These are phyloP conservation scores for Glaciozyma antarctica DNA, from an alignment of 768 basidiomycete species.

Conservation along the genomic window DNA sequence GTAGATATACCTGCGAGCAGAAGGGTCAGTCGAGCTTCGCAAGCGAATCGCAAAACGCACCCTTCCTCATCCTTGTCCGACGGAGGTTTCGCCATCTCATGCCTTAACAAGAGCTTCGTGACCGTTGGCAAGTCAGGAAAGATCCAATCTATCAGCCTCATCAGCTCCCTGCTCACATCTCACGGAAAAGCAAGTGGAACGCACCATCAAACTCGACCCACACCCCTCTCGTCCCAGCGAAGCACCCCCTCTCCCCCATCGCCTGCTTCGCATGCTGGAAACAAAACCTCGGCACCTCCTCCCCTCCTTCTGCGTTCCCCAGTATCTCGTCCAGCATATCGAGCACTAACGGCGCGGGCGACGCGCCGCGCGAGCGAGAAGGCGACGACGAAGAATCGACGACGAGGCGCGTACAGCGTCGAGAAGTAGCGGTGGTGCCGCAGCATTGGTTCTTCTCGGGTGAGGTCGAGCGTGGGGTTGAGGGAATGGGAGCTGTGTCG, in stretches of 20 bases:
- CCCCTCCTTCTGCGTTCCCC: neutral
- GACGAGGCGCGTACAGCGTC: constrained; percentile 21
- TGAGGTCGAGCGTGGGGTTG: neutral
- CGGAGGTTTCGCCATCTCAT: constrained; percentile 10
- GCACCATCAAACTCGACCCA: constrained; percentile 9
- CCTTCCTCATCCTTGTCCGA: constrained; percentile 3
- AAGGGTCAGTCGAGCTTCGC: neutral
- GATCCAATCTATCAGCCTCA: constrained; percentile 18
- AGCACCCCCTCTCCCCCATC: constrained; percentile 1
- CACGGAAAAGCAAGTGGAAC: neutral
- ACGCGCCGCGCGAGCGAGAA: neutral
- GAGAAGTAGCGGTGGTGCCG: constrained; percentile 18
- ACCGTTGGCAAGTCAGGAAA: constrained; percentile 6
- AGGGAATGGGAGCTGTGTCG: neutral
- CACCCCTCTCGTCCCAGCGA: neutral
- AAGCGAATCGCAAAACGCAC: neutral
- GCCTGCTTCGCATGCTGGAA: constrained; percentile 10
- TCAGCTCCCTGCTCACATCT: neutral
- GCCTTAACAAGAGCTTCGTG: constrained; percentile 9
- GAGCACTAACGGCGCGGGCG: neutral
- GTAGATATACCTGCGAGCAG: constrained; percentile 18
- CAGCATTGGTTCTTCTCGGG: constrained; percentile 22
- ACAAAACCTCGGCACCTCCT: neutral
- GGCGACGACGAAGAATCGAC: neutral
- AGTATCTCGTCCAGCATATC: neutral